Base-by-base conservation (phyloP, 2,329 filamentous ascomycete genomes). In the Stylonectria norvegica region DNA sequence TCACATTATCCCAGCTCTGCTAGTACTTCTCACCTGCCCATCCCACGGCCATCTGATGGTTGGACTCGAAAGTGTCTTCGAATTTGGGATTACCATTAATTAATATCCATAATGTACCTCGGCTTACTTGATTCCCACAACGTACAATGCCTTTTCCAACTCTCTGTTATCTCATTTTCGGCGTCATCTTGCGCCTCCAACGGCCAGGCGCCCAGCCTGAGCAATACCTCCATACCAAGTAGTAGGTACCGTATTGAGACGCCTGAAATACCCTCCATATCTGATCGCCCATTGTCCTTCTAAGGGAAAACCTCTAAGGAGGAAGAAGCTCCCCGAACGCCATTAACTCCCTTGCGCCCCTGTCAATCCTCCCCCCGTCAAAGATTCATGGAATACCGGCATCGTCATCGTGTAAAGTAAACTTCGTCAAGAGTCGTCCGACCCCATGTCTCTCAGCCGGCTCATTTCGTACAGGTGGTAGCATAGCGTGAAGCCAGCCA, bases 401-500 rank as follows among this genome's bases (percentile, higher is more conserved):
- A 37, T 37, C 35, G 30, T 37, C 23, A 30, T n/a, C n/a, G n/a
- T n/a, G n/a, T n/a, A n/a, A n/a, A n/a, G n/a, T n/a, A n/a, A n/a
- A n/a, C n/a, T n/a, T n/a, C n/a, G n/a, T n/a, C n/a, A n/a, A n/a
- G 14, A 18, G 14, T 28, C 17, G 18, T 30, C 32, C 38, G 37
- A 25, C 28, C 44, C 52, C 40, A 55, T 50, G 39, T 52, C 55
- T 36, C 49, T 51, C 38, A 55, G 44, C 35, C 50, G 46, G 32
- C 58, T 52, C 40, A 58, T 33, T 36, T 65, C 57, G 34, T 63
- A 54, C 40, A 62, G 44, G 43, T 62, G 58, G 49, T 65, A 59
- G 51, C 63, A 68, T 38, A 67, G 56, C 49, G 60, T 53, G 45
- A 67, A 52, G 49, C 60, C 58, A 48, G 61, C 58, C 58, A 67